phyloP scores from a whole-genome alignment of 208 protist genomes.

The Leishmania arabica region DNA sequence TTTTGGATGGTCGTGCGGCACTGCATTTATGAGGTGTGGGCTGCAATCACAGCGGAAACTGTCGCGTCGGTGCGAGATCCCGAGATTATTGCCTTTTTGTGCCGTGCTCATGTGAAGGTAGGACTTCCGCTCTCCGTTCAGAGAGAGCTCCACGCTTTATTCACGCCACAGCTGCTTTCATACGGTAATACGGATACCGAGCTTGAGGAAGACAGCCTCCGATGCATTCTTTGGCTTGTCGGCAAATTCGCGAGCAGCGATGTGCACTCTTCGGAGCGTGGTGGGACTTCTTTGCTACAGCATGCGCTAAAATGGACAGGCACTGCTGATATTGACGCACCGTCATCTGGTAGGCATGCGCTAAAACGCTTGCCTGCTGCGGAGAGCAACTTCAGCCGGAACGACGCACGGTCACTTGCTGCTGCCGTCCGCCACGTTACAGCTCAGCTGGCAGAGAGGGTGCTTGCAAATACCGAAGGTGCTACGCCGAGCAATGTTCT shows the following conservation, averaged over 20 bases:
- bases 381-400: not conserved
- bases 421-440: not conserved
- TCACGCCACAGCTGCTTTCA: conserved; percentile 7
- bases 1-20: conserved; percentile 26
- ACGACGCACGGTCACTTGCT: not conserved
- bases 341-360: not conserved
- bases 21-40: conserved; percentile 23
- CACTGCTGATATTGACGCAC: not conserved
- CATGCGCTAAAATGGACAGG: not conserved
- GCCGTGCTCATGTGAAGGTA: conserved; percentile 16
- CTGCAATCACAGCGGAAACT: conserved; percentile 6
- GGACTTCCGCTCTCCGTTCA: conserved; percentile 16
- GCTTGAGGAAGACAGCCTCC: conserved; percentile 11
- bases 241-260: conserved; percentile 1
- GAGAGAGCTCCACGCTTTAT: conserved; percentile 8
- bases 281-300: not conserved
- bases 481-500: conserved; percentile 4
- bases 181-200: not conserved
- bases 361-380: not conserved
- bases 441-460: not conserved
- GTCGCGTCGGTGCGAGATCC: conserved; percentile 16
- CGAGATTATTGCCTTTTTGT: conserved; percentile 22
- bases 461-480: not conserved
- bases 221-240: conserved; percentile 21
- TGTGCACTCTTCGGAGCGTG: not conserved